phyloP scores from a whole-genome alignment of 306 rosid genomes.

The Casuarina equisetifolia region DNA sequence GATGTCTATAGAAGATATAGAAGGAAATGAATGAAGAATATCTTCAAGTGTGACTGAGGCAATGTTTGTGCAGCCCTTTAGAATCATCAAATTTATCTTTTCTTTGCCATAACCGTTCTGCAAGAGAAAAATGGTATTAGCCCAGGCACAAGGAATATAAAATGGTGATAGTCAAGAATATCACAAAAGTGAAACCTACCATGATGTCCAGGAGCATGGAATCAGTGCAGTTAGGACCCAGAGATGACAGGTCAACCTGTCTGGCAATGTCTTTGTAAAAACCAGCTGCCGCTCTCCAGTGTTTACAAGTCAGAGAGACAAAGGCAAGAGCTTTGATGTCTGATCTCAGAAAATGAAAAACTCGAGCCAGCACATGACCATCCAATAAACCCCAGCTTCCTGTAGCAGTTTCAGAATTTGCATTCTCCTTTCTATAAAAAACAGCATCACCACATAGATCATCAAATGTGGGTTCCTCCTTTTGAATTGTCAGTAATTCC shows the following conservation, averaged over 20 bases:
- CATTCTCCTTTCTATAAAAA: slow-evolving; percentile 46
- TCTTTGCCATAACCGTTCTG: slow-evolving; percentile 73
- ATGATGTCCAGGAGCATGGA: slow-evolving; percentile 56
- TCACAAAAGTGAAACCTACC: slow-evolving; percentile 56
- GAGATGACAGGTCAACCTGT: slow-evolving; percentile 72
- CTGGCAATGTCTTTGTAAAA: slow-evolving; percentile 74
- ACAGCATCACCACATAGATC: slow-evolving; percentile 68
- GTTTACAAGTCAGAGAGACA: slow-evolving; percentile 87
- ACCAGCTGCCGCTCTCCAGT: slow-evolving; percentile 72
- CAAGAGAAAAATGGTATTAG: slow-evolving; percentile 46
- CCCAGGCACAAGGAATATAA: slow-evolving; percentile 17
- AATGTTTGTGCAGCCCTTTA: slow-evolving; percentile 74
- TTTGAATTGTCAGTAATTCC: slow-evolving; percentile 37
- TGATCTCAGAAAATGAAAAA: slow-evolving; percentile 77
- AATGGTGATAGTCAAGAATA: slow-evolving; percentile 18
- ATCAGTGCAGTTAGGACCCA: slow-evolving; percentile 81
- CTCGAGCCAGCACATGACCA: slow-evolving; percentile 67
- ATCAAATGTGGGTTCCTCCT: slow-evolving; percentile 63
- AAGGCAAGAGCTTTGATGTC: slow-evolving; percentile 73
- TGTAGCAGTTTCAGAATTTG: slow-evolving; percentile 39
- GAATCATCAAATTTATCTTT: slow-evolving; percentile 70
- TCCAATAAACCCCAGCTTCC: slow-evolving; percentile 78
- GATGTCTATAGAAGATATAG: slow-evolving; percentile 68
- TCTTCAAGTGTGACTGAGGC: slow-evolving; percentile 72
- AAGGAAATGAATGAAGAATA: slow-evolving; percentile 68